phyloP scores from a whole-genome alignment of 768 basidiomycete species.

The Auriculariales sp. region DNA sequence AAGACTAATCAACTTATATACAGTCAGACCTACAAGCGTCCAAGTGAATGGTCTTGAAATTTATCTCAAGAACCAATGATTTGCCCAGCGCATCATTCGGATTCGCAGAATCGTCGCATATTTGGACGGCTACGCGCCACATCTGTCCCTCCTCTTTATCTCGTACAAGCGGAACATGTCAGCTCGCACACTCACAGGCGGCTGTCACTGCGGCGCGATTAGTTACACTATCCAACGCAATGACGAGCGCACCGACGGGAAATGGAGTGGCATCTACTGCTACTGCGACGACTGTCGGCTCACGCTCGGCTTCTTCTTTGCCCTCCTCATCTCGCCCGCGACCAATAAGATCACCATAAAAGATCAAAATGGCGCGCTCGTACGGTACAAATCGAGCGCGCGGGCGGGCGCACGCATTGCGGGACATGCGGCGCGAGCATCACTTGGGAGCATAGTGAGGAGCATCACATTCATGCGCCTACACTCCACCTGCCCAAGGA shows the following conservation, averaged over 20 bases:
- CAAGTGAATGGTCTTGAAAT: too few relatives aligned
- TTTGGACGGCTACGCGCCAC: too few relatives aligned
- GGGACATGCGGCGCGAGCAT: not conserved
- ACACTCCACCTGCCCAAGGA: not conserved
- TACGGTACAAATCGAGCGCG: not conserved
- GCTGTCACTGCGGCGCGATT: not conserved
- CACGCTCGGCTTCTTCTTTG: not conserved
- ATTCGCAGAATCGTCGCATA: too few relatives aligned
- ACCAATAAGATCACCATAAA: not conserved
- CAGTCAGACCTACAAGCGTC: too few relatives aligned
- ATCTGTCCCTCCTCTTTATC: too few relatives aligned
- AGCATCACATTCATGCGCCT: not conserved
- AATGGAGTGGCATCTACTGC: not conserved
- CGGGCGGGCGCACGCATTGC: not conserved
- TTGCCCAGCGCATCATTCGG: too few relatives aligned
- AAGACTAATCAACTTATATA: too few relatives aligned
- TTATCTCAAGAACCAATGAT: too few relatives aligned
- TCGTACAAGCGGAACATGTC: too few relatives aligned
- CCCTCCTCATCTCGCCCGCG: not conserved
- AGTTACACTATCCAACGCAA: not conserved
- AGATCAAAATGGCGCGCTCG: not conserved
- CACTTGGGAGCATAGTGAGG: not conserved
- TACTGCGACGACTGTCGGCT: not conserved
- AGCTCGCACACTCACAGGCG: not conserved
- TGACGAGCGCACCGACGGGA: not conserved